Conservation (phyloP, 495 filamentous ascomycete genomes). For the Daldinia concentrica region DNA sequence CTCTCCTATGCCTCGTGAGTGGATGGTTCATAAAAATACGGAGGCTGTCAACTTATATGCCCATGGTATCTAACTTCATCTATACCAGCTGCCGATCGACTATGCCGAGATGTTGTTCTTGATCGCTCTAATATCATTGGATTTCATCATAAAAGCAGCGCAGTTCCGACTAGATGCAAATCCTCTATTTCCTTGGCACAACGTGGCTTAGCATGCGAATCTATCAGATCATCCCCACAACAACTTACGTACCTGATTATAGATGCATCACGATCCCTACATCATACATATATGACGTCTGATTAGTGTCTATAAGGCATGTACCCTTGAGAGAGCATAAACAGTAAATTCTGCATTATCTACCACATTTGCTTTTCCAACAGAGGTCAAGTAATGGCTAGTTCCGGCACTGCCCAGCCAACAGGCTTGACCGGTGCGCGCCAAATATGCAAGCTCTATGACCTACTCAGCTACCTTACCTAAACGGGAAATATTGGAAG, state of each 20-base stretch:
- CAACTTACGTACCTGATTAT: background rate
- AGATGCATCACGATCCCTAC: constrained; percentile 20
- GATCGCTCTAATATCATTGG: constrained; percentile 7
- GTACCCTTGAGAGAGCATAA: background rate
- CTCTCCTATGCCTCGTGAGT: constrained; percentile 10
- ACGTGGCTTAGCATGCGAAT: constrained; percentile 22
- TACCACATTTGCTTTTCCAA: background rate
- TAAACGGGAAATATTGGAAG: constrained; percentile 23
- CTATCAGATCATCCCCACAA: constrained; percentile 27
- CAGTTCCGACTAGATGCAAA: constrained; percentile 14
- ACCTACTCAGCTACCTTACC: constrained; percentile 19
- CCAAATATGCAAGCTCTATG: constrained; percentile 19
- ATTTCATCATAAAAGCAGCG: constrained; percentile 25
- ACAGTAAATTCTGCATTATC: background rate
- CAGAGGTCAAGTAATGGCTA: constrained; percentile 20
- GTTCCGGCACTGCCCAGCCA: constrained; percentile 19
- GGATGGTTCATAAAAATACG: background rate
- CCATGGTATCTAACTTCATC: too few species aligned
- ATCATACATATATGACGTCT: constrained; percentile 36
- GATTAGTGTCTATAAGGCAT: background rate
- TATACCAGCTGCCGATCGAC: background rate
- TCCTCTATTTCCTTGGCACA: constrained; percentile 35
- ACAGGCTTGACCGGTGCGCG: constrained; percentile 5
- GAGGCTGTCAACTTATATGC: too few species aligned
- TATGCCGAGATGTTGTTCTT: background rate